Conservation (phyloP, 768 basidiomycete genomes). For the Trametes cingulata region DNA sequence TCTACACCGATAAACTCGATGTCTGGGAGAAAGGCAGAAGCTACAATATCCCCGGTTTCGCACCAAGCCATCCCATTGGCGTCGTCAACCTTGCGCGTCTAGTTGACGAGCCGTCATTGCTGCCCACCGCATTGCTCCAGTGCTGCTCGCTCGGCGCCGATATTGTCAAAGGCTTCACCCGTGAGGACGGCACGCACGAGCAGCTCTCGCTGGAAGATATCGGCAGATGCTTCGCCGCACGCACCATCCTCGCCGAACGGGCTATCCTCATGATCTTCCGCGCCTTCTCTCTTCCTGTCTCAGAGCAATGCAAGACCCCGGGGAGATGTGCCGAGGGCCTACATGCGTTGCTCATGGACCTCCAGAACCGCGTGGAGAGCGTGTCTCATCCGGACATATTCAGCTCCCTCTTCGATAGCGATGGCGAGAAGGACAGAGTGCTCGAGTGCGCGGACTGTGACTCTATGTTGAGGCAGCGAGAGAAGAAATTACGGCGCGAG, state of each 20-base stretch:
- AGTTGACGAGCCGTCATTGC: background rate
- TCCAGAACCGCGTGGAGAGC: background rate
- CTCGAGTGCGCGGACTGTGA: background rate
- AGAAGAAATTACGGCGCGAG: background rate
- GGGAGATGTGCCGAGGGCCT: too few species aligned
- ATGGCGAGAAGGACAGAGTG: background rate
- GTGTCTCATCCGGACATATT: constrained; percentile 4
- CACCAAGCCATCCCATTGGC: background rate
- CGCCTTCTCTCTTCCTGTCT: background rate
- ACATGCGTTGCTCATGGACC: too few species aligned
- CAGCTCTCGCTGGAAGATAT: constrained; percentile 11
- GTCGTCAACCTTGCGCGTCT: constrained; percentile 16
- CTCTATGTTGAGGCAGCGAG: background rate
- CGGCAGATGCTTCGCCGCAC: constrained; percentile 11
- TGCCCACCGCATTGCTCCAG: constrained; percentile 6
- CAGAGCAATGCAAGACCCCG: too few species aligned
- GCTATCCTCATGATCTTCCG: background rate
- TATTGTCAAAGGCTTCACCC: constrained; percentile 9
- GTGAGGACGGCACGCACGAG: constrained; percentile 15
- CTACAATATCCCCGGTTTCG: too few species aligned
- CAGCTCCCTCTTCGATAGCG: background rate
- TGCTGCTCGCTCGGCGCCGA: constrained; percentile 12
- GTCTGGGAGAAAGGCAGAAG: too few species aligned
- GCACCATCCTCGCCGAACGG: background rate
- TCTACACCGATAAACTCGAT: too few species aligned